phyloP scores from a whole-genome alignment of 371 early-diverging fungal genomes.

The Smittium culicis region DNA sequence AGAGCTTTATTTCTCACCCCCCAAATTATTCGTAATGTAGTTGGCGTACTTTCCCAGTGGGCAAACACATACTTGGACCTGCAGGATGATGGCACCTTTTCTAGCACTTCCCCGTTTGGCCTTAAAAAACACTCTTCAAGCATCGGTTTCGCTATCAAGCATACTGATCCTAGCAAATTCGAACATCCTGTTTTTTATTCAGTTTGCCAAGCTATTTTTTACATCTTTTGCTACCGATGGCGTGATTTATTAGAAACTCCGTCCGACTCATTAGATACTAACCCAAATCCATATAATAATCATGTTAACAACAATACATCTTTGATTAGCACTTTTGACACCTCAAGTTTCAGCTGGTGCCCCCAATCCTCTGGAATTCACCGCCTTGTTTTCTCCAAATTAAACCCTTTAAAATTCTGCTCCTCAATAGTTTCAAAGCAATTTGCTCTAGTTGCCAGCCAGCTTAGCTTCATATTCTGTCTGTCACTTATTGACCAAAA shows the following conservation, averaged over 20 bases:
- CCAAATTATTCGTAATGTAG: conserved; percentile 42
- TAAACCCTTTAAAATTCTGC: conserved; percentile 75
- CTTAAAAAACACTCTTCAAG: conserved; percentile 9
- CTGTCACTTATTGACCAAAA: conserved; percentile 60
- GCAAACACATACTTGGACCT: conserved; percentile 49
- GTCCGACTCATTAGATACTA: conserved; percentile 1
- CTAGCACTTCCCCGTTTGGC: conserved; percentile 11
- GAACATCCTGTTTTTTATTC: conserved; percentile 69
- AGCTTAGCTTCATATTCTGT: conserved; percentile 71
- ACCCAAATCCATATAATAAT: conserved; percentile 17
- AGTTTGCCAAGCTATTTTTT: conserved; percentile 75
- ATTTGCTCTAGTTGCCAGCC: conserved; percentile 64
- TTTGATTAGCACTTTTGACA: conserved; percentile 10
- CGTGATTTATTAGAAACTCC: conserved; percentile 39
- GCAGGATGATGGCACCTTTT: conserved; percentile 34
- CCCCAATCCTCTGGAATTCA: conserved; percentile 49
- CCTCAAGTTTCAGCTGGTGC: conserved; percentile 34
- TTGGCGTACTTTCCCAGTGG: conserved; percentile 53
- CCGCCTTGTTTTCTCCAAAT: conserved; percentile 59
- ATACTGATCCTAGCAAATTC: conserved; percentile 32
- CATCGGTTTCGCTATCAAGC: conserved; percentile 5
- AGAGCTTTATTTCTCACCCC: conserved; percentile 64
- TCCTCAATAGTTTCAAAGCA: conserved; percentile 63
- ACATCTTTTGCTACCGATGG: conserved; percentile 92
- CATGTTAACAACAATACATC: conserved; percentile 4